These are phyloP conservation scores for Grigorovia humatica DNA, from an alignment of 805 yeast genomes.

Conservation along the genomic window DNA sequence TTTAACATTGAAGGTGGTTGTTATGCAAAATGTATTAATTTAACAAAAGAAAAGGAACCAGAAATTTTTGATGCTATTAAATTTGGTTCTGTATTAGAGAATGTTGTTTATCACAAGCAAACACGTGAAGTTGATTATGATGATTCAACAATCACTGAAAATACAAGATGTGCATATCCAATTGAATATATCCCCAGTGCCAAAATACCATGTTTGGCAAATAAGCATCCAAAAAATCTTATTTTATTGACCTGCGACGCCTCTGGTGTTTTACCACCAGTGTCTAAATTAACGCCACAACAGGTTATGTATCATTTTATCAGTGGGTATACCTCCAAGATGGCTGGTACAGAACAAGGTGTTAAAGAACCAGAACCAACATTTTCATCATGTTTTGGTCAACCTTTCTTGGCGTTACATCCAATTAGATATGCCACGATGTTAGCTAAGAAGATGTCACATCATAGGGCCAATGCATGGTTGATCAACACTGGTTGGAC, in stretches of 20 bases:
- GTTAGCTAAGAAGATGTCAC: slow-evolving; percentile 81
- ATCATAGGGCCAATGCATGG: slow-evolving; percentile 91
- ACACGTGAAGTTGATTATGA: slow-evolving; percentile 80
- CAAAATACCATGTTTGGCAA: slow-evolving; percentile 86
- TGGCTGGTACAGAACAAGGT: slow-evolving; percentile 99
- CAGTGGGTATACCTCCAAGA: slow-evolving; percentile 96
- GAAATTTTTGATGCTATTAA: slow-evolving; percentile 92
- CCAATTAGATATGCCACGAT: slow-evolving; percentile 97
- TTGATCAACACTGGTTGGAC: slow-evolving; percentile 98
- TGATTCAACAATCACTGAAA: slow-evolving; percentile 79
- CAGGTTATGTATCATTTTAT: slow-evolving; percentile 99
- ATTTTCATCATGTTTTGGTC: slow-evolving; percentile 97
- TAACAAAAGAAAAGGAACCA: slow-evolving; percentile 88
- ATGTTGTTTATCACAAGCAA: slow-evolving; percentile 72
- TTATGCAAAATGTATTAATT: slow-evolving; percentile 92
- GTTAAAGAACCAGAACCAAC: slow-evolving; percentile 97
- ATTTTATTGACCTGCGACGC: slow-evolving; percentile 94
- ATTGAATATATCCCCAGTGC: slow-evolving; percentile 95
- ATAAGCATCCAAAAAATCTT: slow-evolving; percentile 85
- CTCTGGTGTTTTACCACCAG: slow-evolving; percentile 95
- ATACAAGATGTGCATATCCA: slow-evolving; percentile 98
- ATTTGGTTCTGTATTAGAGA: slow-evolving; percentile 91
- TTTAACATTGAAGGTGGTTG: slow-evolving; percentile 99
- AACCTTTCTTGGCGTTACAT: slow-evolving; percentile 95
- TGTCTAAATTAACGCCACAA: slow-evolving; percentile 82